phyloP scores from a whole-genome alignment of 768 basidiomycete genomes.

The Leucocoprinus birnbaumii region DNA sequence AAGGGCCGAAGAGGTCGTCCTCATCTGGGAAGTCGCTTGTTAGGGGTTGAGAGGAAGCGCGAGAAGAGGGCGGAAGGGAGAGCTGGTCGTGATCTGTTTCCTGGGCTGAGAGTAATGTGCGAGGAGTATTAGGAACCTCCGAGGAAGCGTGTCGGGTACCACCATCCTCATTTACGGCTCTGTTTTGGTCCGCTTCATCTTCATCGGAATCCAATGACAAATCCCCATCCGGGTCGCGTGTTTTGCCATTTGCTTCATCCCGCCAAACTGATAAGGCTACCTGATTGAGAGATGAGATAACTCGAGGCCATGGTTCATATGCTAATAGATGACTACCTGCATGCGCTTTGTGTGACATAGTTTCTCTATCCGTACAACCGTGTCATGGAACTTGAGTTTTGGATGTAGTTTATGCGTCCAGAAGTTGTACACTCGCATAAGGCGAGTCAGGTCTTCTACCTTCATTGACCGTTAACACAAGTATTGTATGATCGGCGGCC shows the following conservation, averaged over 20 bases:
- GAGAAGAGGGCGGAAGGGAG: slow-evolving; percentile 17
- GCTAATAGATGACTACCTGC: slow-evolving; percentile 49
- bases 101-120: background rate
- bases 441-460: slow-evolving; percentile 76
- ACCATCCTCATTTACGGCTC: background rate
- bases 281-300: slow-evolving; percentile 31
- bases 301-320: background rate
- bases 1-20: slow-evolving; percentile 14
- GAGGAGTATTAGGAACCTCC: background rate
- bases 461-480: slow-evolving; percentile 25
- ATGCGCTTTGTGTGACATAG: slow-evolving; percentile 84
- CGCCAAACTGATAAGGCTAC: slow-evolving; percentile 74
- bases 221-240: slow-evolving; percentile 16
- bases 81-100: background rate
- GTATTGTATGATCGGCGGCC: background rate
- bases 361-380: slow-evolving; percentile 82
- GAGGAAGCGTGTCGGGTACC: slow-evolving; percentile 6
- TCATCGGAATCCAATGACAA: slow-evolving; percentile 15
- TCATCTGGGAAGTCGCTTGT: slow-evolving; percentile 19
- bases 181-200: slow-evolving; percentile 15
- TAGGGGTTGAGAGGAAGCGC: slow-evolving; percentile 17
- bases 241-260: slow-evolving; percentile 54
- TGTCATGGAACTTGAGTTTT: slow-evolving; percentile 83
- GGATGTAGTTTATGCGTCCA: slow-evolving; percentile 96
- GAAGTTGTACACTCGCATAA: slow-evolving; percentile 86